Evolutionary conservation across 2,329 filamentous ascomycete species (phyloP).

Genomic region (Pseudogymnoascus sp.): DNA sequence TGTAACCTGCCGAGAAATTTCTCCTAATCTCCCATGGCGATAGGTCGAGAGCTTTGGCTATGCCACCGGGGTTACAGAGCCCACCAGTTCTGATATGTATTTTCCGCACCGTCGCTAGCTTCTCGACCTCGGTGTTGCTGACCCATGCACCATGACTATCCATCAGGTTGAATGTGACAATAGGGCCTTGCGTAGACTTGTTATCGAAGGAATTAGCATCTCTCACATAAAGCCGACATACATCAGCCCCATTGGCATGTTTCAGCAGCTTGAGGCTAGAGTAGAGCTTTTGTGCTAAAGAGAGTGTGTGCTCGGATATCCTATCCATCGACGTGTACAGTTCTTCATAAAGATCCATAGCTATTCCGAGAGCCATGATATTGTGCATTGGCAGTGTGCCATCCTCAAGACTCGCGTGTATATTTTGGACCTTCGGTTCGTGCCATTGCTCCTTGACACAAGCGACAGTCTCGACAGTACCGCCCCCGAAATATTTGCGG

Average conservation of each 20-base stretch:
- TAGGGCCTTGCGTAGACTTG: constrained; percentile 51
- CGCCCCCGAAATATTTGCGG: constrained; percentile 83
- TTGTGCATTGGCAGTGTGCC: constrained; percentile 85
- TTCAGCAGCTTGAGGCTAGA: constrained; percentile 48
- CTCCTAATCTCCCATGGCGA: constrained; percentile 72
- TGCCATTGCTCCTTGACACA: constrained; percentile 76
- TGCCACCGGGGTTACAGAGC: constrained; percentile 84
- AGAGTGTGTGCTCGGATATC: constrained; percentile 63
- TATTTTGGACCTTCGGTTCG: constrained; percentile 57
- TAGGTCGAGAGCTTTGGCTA: constrained; percentile 64
- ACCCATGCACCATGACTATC: constrained; percentile 65
- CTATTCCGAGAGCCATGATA: constrained; percentile 73
- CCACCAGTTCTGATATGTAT: constrained; percentile 84
- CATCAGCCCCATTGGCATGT: constrained; percentile 52
- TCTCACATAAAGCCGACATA: constrained; percentile 24
- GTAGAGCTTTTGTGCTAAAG: constrained; percentile 52
- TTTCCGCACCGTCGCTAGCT: constrained; percentile 66
- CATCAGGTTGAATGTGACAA: constrained; percentile 75
- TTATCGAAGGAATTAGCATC: constrained; percentile 13
- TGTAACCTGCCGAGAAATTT: constrained; percentile 77
- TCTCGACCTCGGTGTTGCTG: constrained; percentile 78
- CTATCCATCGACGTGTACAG: constrained; percentile 64
- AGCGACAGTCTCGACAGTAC: constrained; percentile 85
- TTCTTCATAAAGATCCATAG: constrained; percentile 58
- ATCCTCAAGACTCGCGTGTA: constrained; percentile 83